Percentiles rank a stretch among this genome's conserved stretches.
These are phyloP conservation scores for Pseudozyma hubeiensis DNA, from an alignment of 1,284 basidiomycete genomes.

Conservation along the genomic window DNA sequence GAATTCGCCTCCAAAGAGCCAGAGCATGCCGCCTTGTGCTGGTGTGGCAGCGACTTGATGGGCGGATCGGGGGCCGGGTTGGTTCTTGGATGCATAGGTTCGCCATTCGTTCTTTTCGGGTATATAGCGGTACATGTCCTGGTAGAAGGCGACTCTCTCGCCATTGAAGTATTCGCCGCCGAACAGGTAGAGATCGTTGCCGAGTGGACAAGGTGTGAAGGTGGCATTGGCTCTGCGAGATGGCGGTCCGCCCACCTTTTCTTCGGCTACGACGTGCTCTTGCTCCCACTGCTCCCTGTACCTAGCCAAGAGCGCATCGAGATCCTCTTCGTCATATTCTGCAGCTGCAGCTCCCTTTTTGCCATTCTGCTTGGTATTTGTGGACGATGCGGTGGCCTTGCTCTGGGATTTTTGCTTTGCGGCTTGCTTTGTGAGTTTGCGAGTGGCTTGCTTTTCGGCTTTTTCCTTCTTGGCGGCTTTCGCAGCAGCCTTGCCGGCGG, in stretches of 20 bases:
- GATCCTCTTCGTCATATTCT: slow-evolving; percentile 64
- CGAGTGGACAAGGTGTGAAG: slow-evolving; percentile 65
- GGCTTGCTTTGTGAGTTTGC: slow-evolving; percentile 61
- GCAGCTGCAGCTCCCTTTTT: slow-evolving; percentile 42
- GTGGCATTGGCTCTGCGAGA: slow-evolving; percentile 65
- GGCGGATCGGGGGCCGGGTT: slow-evolving; percentile 66
- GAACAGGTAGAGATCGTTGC: slow-evolving; percentile 67
- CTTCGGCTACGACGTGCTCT: slow-evolving; percentile 61
- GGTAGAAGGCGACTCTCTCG: slow-evolving; percentile 63
- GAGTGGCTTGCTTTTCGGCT: slow-evolving; percentile 64
- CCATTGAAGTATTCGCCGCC: slow-evolving; percentile 69
- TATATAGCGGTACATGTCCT: slow-evolving; percentile 66
- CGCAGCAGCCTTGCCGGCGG: slow-evolving; percentile 62
- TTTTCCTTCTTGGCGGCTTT: slow-evolving; percentile 68
- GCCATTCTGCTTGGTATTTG: slow-evolving; percentile 39
- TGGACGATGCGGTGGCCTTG: slow-evolving; percentile 7
- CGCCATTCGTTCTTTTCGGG: slow-evolving; percentile 65
- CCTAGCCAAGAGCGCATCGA: slow-evolving; percentile 62
- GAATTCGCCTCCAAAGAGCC: slow-evolving; percentile 68
- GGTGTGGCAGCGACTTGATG: slow-evolving; percentile 65
- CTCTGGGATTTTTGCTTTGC: slow-evolving; percentile 34
- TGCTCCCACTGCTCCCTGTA: slow-evolving; percentile 64
- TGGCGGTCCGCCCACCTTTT: slow-evolving; percentile 59
- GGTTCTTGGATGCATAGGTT: slow-evolving; percentile 60
- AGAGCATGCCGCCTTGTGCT: slow-evolving; percentile 65